phyloP scores from a whole-genome alignment of 2,329 filamentous ascomycete species.

The Lecanicillium sp. region DNA sequence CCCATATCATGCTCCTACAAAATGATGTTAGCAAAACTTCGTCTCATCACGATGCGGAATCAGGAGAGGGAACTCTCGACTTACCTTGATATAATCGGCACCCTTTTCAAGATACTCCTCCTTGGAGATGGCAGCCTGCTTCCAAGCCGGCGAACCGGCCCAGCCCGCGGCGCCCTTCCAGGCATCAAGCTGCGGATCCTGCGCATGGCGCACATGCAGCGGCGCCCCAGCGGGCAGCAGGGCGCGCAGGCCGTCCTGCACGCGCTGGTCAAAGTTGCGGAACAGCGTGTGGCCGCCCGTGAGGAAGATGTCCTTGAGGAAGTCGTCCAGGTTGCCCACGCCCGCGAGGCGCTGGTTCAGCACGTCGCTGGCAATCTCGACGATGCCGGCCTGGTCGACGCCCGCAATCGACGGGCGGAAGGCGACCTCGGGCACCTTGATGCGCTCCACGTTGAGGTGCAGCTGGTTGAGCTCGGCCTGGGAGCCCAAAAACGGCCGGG shows the following conservation, averaged over 20 bases:
- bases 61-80: conserved; percentile 19
- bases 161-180: conserved; percentile 91
- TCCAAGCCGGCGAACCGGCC: conserved; percentile 57
- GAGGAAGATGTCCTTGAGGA: conserved; percentile 82
- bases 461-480: conserved; percentile 78
- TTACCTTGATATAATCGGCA: conserved; percentile 81
- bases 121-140: conserved; percentile 60
- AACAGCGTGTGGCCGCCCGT: conserved; percentile 92
- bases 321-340: conserved; percentile 51
- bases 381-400: conserved; percentile 84
- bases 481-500: conserved; percentile 78
- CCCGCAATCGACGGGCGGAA: conserved; percentile 91
- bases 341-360: conserved; percentile 69
- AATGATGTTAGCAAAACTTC: conserved; percentile 1
- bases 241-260: conserved; percentile 64
- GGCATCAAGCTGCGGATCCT: conserved; percentile 74
- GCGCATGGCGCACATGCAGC: conserved; percentile 64
- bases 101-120: conserved; percentile 91
- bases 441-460: conserved; percentile 93
- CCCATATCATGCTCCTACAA: conserved; percentile 58
- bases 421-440: conserved; percentile 85
- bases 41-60: neutral
- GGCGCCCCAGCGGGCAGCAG: conserved; percentile 62
- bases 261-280: conserved; percentile 74
- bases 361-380: conserved; percentile 88